phyloP scores from a whole-genome alignment of 1,284 basidiomycete genomes.

The Boletellus sp. region DNA sequence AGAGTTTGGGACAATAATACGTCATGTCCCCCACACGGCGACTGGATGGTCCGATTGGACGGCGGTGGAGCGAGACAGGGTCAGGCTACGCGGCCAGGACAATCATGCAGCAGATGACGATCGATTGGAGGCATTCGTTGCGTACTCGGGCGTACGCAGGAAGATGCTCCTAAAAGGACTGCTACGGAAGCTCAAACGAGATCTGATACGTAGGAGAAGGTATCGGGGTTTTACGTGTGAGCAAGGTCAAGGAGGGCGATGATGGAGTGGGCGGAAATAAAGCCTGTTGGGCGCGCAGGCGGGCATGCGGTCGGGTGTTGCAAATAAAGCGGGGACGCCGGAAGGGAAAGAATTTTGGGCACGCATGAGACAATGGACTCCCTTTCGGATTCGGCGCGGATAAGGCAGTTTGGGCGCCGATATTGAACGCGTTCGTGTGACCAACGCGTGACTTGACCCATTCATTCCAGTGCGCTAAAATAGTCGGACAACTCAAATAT shows the following conservation, averaged over 20 bases:
- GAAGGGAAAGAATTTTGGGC: conserved; percentile 16
- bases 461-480: too few relatives aligned
- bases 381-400: conserved; percentile 16
- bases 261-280: conserved; percentile 25
- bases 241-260: conserved; percentile 8
- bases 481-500: too few relatives aligned
- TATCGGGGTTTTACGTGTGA: conserved; percentile 23
- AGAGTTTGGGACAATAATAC: conserved; percentile 7
- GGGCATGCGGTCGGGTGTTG: conserved; percentile 21
- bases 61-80: conserved; percentile 17
- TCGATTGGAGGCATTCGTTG: conserved; percentile 1
- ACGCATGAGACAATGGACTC: conserved; percentile 25
- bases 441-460: conserved; percentile 14
- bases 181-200: too few relatives aligned
- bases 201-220: too few relatives aligned
- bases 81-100: conserved; percentile 18
- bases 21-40: conserved; percentile 28
- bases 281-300: neutral
- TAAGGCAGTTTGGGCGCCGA: conserved; percentile 17
- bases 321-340: conserved; percentile 26
- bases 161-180: too few relatives aligned
- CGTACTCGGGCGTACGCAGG: too few relatives aligned
- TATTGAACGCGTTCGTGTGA: conserved; percentile 9
- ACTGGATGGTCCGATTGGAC: conserved; percentile 12
- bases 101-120: conserved; percentile 9